Evolutionary conservation across 176 grass and related monocot genomes (phyloP).

Genomic region (Elaeis guineensis): DNA sequence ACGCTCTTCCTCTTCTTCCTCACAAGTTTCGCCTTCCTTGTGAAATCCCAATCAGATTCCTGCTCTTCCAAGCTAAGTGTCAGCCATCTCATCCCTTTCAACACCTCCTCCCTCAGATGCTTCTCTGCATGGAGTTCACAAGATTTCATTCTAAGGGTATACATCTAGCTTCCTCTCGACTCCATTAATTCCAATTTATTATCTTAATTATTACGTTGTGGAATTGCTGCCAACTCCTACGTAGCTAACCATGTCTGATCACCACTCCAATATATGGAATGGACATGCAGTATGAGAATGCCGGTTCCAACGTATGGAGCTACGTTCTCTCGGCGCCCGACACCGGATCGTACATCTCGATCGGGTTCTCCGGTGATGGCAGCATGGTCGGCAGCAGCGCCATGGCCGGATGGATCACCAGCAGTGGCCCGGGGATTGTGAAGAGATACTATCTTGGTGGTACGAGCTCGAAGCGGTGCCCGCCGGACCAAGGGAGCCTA

Average conservation of each 20-base stretch:
- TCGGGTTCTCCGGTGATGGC: conserved; percentile 74
- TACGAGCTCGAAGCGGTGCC: conserved; percentile 23
- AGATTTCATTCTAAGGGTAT: conserved; percentile 72
- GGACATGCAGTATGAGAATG: conserved; percentile 55
- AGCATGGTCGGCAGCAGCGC: conserved; percentile 89
- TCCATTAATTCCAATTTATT: background rate
- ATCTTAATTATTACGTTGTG: too few species aligned
- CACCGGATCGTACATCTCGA: conserved; percentile 47
- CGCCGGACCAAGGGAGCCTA: conserved; percentile 44
- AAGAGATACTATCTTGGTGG: conserved; percentile 75
- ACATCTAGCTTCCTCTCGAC: background rate
- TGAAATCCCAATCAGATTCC: conserved; percentile 63
- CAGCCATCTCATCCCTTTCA: conserved; percentile 56
- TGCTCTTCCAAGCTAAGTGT: conserved; percentile 40
- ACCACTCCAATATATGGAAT: conserved; percentile 10
- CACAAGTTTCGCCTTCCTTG: conserved; percentile 26
- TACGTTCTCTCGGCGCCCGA: conserved; percentile 82
- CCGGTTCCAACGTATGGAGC: conserved; percentile 59
- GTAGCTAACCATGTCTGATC: background rate
- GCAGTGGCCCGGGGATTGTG: conserved; percentile 28
- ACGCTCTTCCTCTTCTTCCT: conserved; percentile 24
- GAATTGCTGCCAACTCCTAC: too few species aligned
- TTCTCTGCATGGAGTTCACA: conserved; percentile 50
- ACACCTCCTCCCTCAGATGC: conserved; percentile 54
- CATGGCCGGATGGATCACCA: conserved; percentile 50